Evolutionary conservation across 129 eudicot species (phyloP).

Genomic region (Deinandra increscens): DNA sequence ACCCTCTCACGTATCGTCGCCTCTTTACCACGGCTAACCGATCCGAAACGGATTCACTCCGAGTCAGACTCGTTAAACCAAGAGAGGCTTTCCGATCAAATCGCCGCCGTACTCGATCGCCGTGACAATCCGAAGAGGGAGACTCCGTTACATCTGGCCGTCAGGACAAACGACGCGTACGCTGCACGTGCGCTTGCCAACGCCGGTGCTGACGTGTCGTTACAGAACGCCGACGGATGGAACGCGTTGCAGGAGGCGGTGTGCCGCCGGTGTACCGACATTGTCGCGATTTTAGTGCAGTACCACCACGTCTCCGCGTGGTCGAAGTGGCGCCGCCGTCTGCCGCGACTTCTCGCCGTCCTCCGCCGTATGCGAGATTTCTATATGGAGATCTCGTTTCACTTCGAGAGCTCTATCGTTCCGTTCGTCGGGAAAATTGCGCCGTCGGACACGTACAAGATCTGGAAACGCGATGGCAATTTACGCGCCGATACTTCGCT

Average conservation of each 20-base stretch:
- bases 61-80: conserved; percentile 65
- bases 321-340: conserved; percentile 92
- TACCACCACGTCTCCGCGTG: conserved; percentile 82
- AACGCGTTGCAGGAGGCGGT: conserved; percentile 85
- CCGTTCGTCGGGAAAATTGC: conserved; percentile 93
- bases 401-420: conserved; percentile 83
- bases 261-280: conserved; percentile 54
- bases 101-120: conserved; percentile 64
- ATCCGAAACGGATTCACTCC: conserved; percentile 45
- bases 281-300: conserved; percentile 59
- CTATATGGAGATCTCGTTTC: conserved; percentile 90
- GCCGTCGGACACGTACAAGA: conserved; percentile 89
- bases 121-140: conserved; percentile 71
- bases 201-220: conserved; percentile 87
- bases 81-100: conserved; percentile 53
- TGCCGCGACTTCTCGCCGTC: conserved; percentile 64
- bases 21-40: conserved; percentile 54
- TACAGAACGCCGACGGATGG: conserved; percentile 95
- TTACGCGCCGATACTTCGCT: conserved; percentile 89
- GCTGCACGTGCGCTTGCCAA: conserved; percentile 56
- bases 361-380: conserved; percentile 87
- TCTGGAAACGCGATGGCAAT: conserved; percentile 92
- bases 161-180: conserved; percentile 63
- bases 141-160: conserved; percentile 88
- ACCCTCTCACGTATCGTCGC: conserved; percentile 51